These are phyloP conservation scores for Pholiota conissans DNA, from an alignment of 768 basidiomycete genomes.

Conservation along the genomic window DNA sequence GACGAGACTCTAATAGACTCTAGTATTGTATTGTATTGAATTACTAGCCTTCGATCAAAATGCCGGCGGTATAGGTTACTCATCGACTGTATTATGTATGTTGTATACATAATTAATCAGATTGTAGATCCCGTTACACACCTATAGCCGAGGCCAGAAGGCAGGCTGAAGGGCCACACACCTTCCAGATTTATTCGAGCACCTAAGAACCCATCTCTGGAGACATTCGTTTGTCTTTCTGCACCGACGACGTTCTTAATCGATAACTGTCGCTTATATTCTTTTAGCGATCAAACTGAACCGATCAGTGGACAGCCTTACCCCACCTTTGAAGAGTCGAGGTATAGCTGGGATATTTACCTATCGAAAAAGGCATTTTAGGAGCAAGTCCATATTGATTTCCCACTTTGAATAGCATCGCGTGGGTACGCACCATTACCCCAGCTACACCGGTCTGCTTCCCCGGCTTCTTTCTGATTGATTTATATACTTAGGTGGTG, in stretches of 20 bases:
- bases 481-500: neutral
- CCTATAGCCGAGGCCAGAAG: neutral
- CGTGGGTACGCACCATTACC: neutral
- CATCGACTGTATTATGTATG: slow-evolving; percentile 13
- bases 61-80: slow-evolving; percentile 20
- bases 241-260: too few relatives aligned
- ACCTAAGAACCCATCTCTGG: neutral
- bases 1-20: slow-evolving; percentile 10
- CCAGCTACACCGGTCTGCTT: slow-evolving; percentile 4
- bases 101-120: slow-evolving; percentile 3
- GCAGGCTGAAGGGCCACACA: too few relatives aligned
- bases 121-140: slow-evolving; percentile 1
- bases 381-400: neutral
- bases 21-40: slow-evolving; percentile 17
- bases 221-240: too few relatives aligned
- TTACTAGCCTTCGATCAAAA: slow-evolving; percentile 22
- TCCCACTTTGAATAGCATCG: neutral
- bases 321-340: neutral
- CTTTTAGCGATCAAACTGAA: neutral
- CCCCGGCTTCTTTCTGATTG: slow-evolving; percentile 2
- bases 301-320: neutral
- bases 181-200: neutral
- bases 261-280: neutral
- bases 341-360: neutral
- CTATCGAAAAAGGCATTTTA: neutral